These are phyloP conservation scores for Millerozyma miso DNA, from an alignment of 805 yeast species.

Conservation along the genomic window DNA sequence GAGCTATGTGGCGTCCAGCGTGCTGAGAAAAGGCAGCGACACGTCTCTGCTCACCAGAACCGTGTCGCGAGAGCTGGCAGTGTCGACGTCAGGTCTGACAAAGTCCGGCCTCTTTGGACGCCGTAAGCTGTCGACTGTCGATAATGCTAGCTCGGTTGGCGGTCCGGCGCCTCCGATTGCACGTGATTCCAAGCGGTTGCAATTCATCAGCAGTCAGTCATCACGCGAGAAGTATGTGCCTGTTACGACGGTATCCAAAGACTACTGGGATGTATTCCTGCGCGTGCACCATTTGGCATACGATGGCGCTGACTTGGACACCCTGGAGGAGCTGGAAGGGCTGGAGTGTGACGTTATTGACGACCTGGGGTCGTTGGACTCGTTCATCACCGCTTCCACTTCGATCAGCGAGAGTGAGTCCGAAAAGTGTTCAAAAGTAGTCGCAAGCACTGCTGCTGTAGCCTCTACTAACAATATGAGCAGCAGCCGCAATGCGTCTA, in stretches of 20 bases:
- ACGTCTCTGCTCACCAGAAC: constrained; percentile 4
- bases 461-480: not conserved
- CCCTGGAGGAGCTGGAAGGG: constrained; percentile 7
- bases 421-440: not conserved
- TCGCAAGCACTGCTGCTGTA: not conserved
- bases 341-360: constrained; percentile 4
- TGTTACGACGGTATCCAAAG: constrained; percentile 18
- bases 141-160: not conserved
- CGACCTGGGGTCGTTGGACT: constrained; percentile 24
- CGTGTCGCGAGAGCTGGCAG: constrained; percentile 1
- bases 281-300: constrained; percentile 16
- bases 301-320: constrained; percentile 12
- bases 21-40: constrained; percentile 2
- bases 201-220: constrained; percentile 23
- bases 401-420: constrained; percentile 12
- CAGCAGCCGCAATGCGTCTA: not conserved
- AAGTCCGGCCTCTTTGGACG: constrained; percentile 25
- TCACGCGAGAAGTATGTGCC: constrained; percentile 22
- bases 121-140: constrained; percentile 4
- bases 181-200: constrained; percentile 22
- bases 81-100: constrained; percentile 21
- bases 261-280: constrained; percentile 15
- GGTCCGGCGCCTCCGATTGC: constrained; percentile 11
- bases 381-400: constrained; percentile 31
- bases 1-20: constrained; percentile 29